A percentile compares a stretch with the other conserved stretches of the same genome.
Conservation (phyloP, 371 early-diverging fungal genomes). For the Rhizopus arrhizus region DNA sequence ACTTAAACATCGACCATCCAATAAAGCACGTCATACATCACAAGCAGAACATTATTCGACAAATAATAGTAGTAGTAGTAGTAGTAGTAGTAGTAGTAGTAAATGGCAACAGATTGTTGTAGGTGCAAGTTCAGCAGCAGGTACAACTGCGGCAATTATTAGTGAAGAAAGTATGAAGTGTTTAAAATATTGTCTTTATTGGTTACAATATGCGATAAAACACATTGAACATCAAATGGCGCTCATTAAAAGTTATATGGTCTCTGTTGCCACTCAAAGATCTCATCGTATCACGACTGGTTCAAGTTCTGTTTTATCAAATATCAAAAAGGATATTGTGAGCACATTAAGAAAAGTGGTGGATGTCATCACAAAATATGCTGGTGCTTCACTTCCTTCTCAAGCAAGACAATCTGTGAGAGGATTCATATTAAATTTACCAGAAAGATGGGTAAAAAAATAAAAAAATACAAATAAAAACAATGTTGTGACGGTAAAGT, state of each 20-base stretch:
- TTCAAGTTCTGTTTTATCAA: constrained; percentile 49
- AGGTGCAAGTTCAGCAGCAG: constrained; percentile 65
- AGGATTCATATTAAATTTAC: constrained; percentile 83
- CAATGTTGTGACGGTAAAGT: background rate
- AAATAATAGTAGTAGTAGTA: background rate
- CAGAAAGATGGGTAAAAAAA: constrained; percentile 72
- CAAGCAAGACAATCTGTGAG: constrained; percentile 83
- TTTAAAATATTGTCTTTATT: constrained; percentile 78
- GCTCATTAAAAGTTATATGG: constrained; percentile 66
- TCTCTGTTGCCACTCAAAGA: constrained; percentile 44
- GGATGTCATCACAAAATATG: constrained; percentile 84
- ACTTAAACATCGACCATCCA: too few species aligned
- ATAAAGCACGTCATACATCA: too few species aligned
- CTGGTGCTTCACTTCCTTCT: constrained; percentile 82
- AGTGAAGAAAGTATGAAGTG: constrained; percentile 80
- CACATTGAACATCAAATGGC: constrained; percentile 81
- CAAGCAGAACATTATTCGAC: too few species aligned
- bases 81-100: background rate
- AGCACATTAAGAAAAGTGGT: constrained; percentile 85
- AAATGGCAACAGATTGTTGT: constrained; percentile 73
- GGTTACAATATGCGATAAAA: constrained; percentile 82
- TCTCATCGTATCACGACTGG: constrained; percentile 22
- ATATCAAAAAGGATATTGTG: constrained; percentile 80
- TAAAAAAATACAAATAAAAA: background rate
- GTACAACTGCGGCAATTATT: constrained; percentile 71